Conservation (phyloP, 2,329 filamentous ascomycete species). For the Pseudogymnoascus sp. region DNA sequence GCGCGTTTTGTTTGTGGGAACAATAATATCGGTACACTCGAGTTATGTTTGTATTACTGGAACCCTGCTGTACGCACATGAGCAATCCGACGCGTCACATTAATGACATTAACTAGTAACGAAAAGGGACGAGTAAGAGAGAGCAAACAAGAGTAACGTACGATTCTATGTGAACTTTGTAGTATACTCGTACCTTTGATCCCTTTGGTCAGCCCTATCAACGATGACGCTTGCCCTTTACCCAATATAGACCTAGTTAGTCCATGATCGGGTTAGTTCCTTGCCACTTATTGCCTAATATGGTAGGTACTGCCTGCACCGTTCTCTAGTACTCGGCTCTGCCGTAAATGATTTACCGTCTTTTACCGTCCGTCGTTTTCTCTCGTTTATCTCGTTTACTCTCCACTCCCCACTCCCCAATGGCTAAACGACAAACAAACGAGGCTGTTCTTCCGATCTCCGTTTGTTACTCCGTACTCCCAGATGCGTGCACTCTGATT, state of each 20-base stretch:
- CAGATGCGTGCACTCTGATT: background rate
- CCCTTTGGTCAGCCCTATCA: background rate
- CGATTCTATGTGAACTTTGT: background rate
- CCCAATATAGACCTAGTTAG: background rate
- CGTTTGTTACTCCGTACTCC: background rate
- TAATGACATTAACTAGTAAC: background rate
- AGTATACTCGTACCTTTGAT: background rate
- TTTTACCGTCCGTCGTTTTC: background rate
- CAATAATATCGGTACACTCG: background rate
- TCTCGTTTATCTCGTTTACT: background rate
- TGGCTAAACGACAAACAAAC: background rate
- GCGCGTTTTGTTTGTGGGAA: background rate
- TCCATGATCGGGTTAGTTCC: background rate
- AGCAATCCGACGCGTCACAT: slow-evolving; percentile 1
- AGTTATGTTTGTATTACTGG: background rate
- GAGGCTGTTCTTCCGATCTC: background rate
- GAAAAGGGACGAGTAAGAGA: background rate
- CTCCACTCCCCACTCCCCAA: background rate
- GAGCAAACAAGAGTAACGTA: background rate
- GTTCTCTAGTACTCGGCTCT: background rate
- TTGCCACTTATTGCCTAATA: background rate
- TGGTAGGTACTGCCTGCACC: background rate
- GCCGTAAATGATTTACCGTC: background rate
- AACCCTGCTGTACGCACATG: background rate
- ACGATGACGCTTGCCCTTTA: background rate